Conservation (phyloP, 2,329 filamentous ascomycete genomes). For the Chaetomium olivaceum region DNA sequence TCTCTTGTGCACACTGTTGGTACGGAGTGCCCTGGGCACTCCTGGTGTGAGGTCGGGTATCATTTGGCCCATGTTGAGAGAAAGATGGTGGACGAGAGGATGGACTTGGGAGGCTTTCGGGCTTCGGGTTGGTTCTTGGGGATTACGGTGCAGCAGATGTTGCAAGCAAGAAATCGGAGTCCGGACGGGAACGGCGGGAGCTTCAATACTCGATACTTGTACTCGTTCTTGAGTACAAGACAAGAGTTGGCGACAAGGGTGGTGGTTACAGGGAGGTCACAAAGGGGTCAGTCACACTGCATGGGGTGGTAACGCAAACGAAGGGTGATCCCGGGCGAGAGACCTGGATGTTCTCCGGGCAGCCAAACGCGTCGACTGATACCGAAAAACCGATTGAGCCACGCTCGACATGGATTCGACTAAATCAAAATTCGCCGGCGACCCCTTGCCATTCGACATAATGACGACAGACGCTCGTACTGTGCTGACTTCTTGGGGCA, state of each 20-base stretch:
- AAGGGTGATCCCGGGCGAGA: background rate
- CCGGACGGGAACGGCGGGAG: background rate
- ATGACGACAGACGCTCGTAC: background rate
- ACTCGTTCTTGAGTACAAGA: slow-evolving; percentile 5
- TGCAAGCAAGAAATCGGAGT: background rate
- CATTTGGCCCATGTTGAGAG: slow-evolving; percentile 28
- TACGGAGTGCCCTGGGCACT: slow-evolving; percentile 12
- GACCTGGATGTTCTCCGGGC: background rate
- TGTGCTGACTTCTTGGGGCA: background rate
- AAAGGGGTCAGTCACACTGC: slow-evolving; percentile 15
- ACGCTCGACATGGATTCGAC: background rate
- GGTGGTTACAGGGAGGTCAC: slow-evolving; percentile 1
- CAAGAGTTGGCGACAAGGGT: background rate
- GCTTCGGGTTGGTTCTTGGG: background rate
- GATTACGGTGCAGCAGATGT: background rate
- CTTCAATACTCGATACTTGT: slow-evolving; percentile 14
- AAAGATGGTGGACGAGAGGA: background rate
- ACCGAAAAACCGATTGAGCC: background rate
- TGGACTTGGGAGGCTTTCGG: background rate
- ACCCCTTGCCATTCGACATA: background rate
- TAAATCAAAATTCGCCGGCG: background rate
- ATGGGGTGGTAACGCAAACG: slow-evolving; percentile 1
- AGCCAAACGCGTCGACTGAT: background rate
- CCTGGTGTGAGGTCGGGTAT: slow-evolving; percentile 22
- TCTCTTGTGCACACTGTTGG: slow-evolving; percentile 16